Conservation (phyloP, 495 filamentous ascomycete genomes). For the Wilcoxina mikolae region DNA sequence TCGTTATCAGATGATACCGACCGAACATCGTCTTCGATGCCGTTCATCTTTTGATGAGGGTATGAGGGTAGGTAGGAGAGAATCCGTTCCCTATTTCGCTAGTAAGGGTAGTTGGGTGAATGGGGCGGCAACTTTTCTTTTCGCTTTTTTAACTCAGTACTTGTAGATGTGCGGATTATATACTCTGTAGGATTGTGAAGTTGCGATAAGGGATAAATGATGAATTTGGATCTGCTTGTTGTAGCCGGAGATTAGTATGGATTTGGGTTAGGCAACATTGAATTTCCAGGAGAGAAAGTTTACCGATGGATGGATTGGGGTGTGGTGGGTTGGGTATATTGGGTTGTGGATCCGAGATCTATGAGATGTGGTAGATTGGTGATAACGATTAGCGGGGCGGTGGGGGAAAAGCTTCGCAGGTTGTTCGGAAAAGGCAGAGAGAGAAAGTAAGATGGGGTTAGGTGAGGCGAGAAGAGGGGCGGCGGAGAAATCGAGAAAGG, state of each 20-base stretch:
- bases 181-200: background rate
- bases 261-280: background rate
- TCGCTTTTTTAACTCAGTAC: background rate
- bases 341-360: background rate
- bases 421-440: too few relatives aligned
- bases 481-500: too few relatives aligned
- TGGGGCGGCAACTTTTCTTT: too few relatives aligned
- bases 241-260: background rate
- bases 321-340: background rate
- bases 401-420: background rate
- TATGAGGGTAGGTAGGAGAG: background rate
- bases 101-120: background rate
- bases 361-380: background rate
- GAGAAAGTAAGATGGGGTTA: too few relatives aligned
- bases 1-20: constrained; percentile 25
- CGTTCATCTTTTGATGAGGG: background rate
- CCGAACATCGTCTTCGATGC: constrained; percentile 17
- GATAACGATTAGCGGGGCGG: background rate
- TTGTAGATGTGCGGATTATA: background rate
- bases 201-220: background rate
- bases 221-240: background rate
- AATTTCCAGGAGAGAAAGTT: background rate
- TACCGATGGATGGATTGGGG: background rate
- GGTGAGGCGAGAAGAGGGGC: too few relatives aligned
- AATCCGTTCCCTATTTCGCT: background rate